A percentile compares a stretch with the other conserved stretches of the same genome.
These are phyloP conservation scores for Paraphaeosphaeria sporulosa DNA, from an alignment of 2,329 filamentous ascomycete genomes.

Conservation along the genomic window DNA sequence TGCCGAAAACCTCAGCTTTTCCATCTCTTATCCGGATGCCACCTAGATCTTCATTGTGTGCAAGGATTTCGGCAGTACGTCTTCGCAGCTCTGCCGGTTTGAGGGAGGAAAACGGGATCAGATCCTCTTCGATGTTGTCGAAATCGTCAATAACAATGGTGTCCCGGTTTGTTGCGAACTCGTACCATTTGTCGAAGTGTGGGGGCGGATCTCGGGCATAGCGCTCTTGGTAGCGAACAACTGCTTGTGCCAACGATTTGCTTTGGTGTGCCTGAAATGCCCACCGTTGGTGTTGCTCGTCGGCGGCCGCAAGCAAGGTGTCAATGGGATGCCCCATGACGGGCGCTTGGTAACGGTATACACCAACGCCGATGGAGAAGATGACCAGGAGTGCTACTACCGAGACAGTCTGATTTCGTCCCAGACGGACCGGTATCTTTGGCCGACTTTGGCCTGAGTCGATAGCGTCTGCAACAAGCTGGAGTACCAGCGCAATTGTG, in stretches of 20 bases:
- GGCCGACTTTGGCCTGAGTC: conserved; percentile 38
- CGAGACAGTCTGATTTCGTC: conserved; percentile 39
- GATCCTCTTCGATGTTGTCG: conserved; percentile 65
- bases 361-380: conserved; percentile 35
- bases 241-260: conserved; percentile 58
- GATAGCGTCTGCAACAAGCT: conserved; percentile 39
- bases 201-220: conserved; percentile 65
- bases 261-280: conserved; percentile 57
- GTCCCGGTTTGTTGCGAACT: conserved; percentile 60
- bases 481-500: conserved; percentile 41
- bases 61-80: conserved; percentile 61
- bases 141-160: conserved; percentile 67
- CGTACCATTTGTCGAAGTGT: conserved; percentile 67
- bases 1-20: conserved; percentile 49
- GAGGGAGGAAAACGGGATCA: conserved; percentile 64
- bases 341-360: conserved; percentile 52
- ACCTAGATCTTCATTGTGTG: conserved; percentile 63
- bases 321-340: conserved; percentile 63
- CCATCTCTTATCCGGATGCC: conserved; percentile 64
- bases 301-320: conserved; percentile 60
- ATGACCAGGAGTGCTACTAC: conserved; percentile 53
- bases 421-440: conserved; percentile 40
- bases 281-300: conserved; percentile 58
- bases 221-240: conserved; percentile 59
- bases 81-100: conserved; percentile 59